These are phyloP conservation scores for Chytriomyces confervae DNA, from an alignment of 192 early-diverging fungal species.

Conservation along the genomic window DNA sequence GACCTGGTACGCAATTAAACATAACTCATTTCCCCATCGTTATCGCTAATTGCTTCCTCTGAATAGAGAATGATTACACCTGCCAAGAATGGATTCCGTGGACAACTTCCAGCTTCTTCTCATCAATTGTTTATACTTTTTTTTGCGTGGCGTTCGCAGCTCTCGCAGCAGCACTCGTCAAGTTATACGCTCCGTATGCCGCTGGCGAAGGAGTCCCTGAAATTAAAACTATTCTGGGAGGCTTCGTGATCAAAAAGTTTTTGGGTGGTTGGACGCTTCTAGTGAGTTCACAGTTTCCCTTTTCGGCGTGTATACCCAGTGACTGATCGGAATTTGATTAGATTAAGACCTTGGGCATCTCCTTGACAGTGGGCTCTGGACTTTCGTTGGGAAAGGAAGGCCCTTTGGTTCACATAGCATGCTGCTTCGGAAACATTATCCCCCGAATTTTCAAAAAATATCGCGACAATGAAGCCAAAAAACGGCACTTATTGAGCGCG, in stretches of 20 bases:
- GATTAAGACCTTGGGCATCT: constrained; percentile 83
- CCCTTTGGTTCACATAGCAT: constrained; percentile 93
- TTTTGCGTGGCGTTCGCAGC: constrained; percentile 46
- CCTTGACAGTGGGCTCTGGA: constrained; percentile 54
- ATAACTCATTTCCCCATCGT: too few relatives aligned
- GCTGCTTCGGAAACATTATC: constrained; percentile 89
- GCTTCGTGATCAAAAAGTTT: constrained; percentile 95
- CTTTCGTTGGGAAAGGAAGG: constrained; percentile 73
- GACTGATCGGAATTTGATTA: background rate
- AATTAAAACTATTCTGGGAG: constrained; percentile 95
- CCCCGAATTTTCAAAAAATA: constrained; percentile 80
- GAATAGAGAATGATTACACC: constrained; percentile 22
- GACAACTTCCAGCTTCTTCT: constrained; percentile 37
- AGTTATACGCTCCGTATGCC: constrained; percentile 60
- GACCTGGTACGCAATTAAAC: constrained; percentile 27
- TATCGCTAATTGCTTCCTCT: background rate
- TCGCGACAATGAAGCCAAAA: constrained; percentile 75
- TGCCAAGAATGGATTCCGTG: constrained; percentile 50
- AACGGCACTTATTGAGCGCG: constrained; percentile 57
- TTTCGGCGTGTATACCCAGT: background rate
- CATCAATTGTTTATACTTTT: constrained; percentile 45
- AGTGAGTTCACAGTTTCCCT: constrained; percentile 49
- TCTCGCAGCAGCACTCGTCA: constrained; percentile 47
- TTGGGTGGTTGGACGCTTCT: constrained; percentile 86
- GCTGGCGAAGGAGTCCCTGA: constrained; percentile 84